These are phyloP conservation scores for Apiospora arundinis DNA, from an alignment of 2,329 filamentous ascomycete species.

Conservation along the genomic window DNA sequence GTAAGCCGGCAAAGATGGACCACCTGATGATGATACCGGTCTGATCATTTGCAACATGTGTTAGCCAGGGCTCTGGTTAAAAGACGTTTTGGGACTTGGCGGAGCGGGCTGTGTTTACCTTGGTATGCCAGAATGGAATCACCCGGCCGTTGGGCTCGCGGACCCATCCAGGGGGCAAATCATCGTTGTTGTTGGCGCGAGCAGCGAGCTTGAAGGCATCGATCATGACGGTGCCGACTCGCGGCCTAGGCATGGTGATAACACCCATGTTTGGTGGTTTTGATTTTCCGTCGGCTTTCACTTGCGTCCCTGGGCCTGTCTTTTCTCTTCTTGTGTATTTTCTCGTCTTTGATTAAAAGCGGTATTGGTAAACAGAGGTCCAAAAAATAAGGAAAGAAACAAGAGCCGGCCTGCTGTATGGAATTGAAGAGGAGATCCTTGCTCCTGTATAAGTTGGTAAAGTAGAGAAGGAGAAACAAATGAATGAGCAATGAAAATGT, in stretches of 20 bases:
- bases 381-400: neutral
- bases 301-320: neutral
- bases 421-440: constrained; percentile 17
- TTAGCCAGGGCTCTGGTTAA: neutral
- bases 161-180: constrained; percentile 16
- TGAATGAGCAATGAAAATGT: constrained; percentile 7
- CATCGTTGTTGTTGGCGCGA: constrained; percentile 17
- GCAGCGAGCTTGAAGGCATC: constrained; percentile 2
- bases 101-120: constrained; percentile 8
- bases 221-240: constrained; percentile 20
- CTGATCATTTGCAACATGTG: constrained; percentile 43
- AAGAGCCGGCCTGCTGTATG: constrained; percentile 15
- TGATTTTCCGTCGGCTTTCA: neutral
- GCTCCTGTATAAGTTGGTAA: neutral
- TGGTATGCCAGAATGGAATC: constrained; percentile 20
- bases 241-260: constrained; percentile 10
- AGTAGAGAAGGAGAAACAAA: constrained; percentile 11
- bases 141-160: neutral
- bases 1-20: constrained; percentile 68
- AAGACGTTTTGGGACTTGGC: neutral
- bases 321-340: neutral
- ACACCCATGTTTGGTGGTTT: neutral
- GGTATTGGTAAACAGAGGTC: neutral
- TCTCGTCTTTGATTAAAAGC: neutral
- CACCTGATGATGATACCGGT: constrained; percentile 73